Percentiles rank a stretch among this genome's conserved stretches.
Evolutionary conservation across 2,329 filamentous ascomycete genomes (phyloP).

Genomic region (Teratosphaeriaceae sp.): DNA sequence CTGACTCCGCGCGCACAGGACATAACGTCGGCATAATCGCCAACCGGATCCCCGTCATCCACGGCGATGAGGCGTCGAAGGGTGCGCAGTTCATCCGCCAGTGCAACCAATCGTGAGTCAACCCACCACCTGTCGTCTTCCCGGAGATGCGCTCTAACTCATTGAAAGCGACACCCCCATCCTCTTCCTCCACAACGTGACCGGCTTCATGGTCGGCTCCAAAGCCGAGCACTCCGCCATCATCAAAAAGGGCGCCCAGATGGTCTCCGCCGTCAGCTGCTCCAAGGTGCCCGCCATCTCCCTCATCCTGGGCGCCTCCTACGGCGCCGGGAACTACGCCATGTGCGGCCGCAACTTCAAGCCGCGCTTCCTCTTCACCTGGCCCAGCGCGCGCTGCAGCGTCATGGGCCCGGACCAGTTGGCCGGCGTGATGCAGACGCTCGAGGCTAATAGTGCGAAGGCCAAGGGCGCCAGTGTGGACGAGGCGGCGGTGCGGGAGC

Average conservation of each 20-base stretch:
- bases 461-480: not conserved
- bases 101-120: conserved; percentile 37
- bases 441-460: conserved; percentile 5
- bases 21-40: conserved; percentile 1
- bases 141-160: not conserved
- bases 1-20: too few species aligned
- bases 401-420: conserved; percentile 10
- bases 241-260: conserved; percentile 40
- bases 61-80: conserved; percentile 33
- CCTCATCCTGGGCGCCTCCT: conserved; percentile 40
- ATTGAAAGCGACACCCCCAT: conserved; percentile 31
- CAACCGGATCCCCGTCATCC: conserved; percentile 8
- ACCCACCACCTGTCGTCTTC: not conserved
- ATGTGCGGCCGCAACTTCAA: conserved; percentile 40
- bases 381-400: conserved; percentile 13
- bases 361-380: conserved; percentile 39
- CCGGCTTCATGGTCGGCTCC: conserved; percentile 44
- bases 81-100: conserved; percentile 38
- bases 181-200: conserved; percentile 43
- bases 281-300: conserved; percentile 41
- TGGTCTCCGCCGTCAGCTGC: conserved; percentile 40
- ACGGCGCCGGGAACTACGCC: conserved; percentile 43
- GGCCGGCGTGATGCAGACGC: conserved; percentile 9
- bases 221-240: conserved; percentile 40
- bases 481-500: conserved; percentile 1